Conservation (phyloP, 2,329 filamentous ascomycete genomes). For the Triangularia setosa region DNA sequence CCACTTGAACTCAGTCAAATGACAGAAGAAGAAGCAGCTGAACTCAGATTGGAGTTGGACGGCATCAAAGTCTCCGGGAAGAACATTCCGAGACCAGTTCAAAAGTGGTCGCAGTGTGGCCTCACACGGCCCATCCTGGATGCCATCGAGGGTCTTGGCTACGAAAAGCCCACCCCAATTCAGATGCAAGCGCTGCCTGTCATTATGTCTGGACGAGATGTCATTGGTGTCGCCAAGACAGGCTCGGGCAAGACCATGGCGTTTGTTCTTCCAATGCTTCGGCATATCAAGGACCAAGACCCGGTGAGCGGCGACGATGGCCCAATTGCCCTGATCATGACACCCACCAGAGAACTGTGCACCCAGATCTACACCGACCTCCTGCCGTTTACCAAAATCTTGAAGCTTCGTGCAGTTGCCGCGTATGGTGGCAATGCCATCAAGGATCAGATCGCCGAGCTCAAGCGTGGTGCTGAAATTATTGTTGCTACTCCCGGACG, state of each 20-base stretch:
- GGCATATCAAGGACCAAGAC: conserved; percentile 92
- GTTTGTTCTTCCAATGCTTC: conserved; percentile 93
- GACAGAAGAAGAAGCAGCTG: conserved; percentile 77
- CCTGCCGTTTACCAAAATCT: conserved; percentile 86
- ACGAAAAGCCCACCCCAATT: conserved; percentile 86
- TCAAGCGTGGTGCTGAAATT: conserved; percentile 93
- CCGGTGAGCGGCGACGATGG: conserved; percentile 80
- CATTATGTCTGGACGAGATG: conserved; percentile 93
- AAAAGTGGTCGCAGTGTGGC: conserved; percentile 95
- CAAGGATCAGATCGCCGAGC: conserved; percentile 93
- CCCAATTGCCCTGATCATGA: conserved; percentile 83
- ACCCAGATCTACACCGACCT: conserved; percentile 93
- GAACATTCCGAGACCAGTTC: conserved; percentile 86
- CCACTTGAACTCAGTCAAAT: conserved; percentile 78
- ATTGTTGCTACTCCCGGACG: conserved; percentile 93
- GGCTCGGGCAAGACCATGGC: conserved; percentile 97
- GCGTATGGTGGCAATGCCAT: conserved; percentile 95
- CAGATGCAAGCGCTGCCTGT: conserved; percentile 92
- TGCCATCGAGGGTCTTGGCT: conserved; percentile 75
- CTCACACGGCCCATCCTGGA: conserved; percentile 83
- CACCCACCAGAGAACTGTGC: conserved; percentile 88
- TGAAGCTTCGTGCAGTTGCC: conserved; percentile 81
- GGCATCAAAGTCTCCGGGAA: conserved; percentile 91
- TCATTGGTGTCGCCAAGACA: conserved; percentile 95
- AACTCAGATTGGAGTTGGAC: conserved; percentile 81